phyloP scores from a whole-genome alignment of 192 early-diverging fungal species.

The Umbelopsis vinacea region DNA sequence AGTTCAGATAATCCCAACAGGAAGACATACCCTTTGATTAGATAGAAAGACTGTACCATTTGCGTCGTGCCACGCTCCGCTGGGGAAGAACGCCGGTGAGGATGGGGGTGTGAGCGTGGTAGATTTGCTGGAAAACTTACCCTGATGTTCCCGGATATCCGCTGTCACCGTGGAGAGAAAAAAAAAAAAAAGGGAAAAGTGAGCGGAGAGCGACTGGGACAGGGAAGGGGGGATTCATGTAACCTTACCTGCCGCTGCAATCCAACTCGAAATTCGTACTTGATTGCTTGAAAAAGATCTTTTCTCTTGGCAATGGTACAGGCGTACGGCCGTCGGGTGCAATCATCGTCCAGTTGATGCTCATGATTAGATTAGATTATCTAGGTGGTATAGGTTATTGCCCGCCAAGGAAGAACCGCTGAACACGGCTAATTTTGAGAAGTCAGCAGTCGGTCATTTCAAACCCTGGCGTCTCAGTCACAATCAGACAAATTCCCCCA shows the following conservation, averaged over 20 bases:
- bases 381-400: no score
- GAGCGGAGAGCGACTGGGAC: no score
- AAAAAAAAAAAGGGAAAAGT: neutral
- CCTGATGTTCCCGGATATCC: constrained; percentile 39
- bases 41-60: constrained; percentile 38
- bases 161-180: no score
- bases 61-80: constrained; percentile 29
- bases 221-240: neutral
- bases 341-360: constrained; percentile 48
- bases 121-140: constrained; percentile 9
- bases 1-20: no score
- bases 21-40: constrained; percentile 42
- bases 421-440: no score
- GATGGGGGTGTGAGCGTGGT: neutral
- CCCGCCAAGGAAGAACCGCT: no score
- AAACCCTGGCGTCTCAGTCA: no score
- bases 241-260: constrained; percentile 34
- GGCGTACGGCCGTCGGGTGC: constrained; percentile 32
- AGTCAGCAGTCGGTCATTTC: no score
- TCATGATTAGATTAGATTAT: constrained; percentile 26
- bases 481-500: no score
- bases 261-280: constrained; percentile 34
- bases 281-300: constrained; percentile 39
- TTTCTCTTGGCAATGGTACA: constrained; percentile 44
- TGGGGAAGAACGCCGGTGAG: neutral